phyloP scores from a whole-genome alignment of 345 rosid genomes.

The Populus deltoides region DNA sequence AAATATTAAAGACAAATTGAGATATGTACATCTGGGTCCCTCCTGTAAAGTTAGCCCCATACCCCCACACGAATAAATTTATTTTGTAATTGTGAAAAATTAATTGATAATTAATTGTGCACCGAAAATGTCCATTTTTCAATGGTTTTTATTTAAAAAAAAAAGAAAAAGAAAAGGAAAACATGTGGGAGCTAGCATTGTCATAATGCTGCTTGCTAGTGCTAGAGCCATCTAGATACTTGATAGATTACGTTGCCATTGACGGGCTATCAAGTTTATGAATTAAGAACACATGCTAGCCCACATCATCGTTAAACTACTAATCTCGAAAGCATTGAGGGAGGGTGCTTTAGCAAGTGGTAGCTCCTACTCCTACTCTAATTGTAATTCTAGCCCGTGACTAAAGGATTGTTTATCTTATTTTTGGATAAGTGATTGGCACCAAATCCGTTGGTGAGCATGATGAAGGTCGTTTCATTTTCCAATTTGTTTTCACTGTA shows the following conservation, averaged over 20 bases:
- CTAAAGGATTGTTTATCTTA: not conserved
- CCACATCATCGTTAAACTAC: not conserved
- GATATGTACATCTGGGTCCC: not conserved
- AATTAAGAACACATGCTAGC: not conserved
- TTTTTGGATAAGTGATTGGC: not conserved
- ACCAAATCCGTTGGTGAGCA: not conserved
- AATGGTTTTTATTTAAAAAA: not conserved
- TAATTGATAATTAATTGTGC: not conserved
- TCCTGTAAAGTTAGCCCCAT: not conserved
- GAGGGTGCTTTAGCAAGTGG: not conserved
- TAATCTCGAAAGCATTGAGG: too few relatives aligned
- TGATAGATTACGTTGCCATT: not conserved
- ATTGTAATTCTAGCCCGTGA: not conserved
- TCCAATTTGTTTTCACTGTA: not conserved
- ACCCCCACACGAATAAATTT: not conserved
- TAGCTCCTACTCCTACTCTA: not conserved
- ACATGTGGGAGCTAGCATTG: not conserved
- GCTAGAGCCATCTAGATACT: not conserved
- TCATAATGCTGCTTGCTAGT: not conserved
- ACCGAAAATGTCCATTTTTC: not conserved
- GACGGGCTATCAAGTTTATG: not conserved
- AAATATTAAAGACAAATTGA: not conserved
- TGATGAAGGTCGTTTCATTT: not conserved
- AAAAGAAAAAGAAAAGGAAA: not conserved
- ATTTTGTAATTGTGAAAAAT: not conserved